A percentile compares a stretch with the other conserved stretches of the same genome.
phyloP scores from a whole-genome alignment of 345 rosid genomes.

The Physaria fendleri region DNA sequence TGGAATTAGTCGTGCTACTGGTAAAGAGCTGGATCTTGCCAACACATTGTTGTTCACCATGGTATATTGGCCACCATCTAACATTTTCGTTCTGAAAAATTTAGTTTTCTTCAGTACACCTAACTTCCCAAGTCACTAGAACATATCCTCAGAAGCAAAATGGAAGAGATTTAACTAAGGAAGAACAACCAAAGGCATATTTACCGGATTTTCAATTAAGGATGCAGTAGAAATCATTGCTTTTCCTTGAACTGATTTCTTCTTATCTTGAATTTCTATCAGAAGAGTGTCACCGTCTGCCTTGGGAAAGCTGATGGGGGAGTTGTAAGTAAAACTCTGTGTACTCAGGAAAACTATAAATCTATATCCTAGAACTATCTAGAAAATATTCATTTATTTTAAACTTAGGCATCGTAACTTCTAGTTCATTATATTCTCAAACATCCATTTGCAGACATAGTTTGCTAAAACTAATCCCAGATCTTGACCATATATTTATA shows the following conservation, averaged over 20 bases:
- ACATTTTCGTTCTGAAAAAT: slow-evolving; percentile 65
- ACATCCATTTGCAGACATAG: not conserved
- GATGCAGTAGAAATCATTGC: slow-evolving; percentile 63
- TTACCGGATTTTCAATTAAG: slow-evolving; percentile 66
- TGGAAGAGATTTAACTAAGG: not conserved
- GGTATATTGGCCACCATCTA: slow-evolving; percentile 87
- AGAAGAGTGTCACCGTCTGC: slow-evolving; percentile 72
- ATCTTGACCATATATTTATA: not conserved
- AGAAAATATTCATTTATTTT: not conserved
- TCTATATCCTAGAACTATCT: not conserved
- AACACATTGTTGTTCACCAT: slow-evolving; percentile 87
- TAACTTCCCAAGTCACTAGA: not conserved
- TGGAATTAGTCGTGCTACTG: slow-evolving; percentile 56
- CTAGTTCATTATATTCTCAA: not conserved
- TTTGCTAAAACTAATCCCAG: not conserved
- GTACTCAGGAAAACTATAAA: not conserved
- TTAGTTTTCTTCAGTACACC: slow-evolving; percentile 3
- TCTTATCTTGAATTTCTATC: slow-evolving; percentile 75
- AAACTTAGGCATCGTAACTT: not conserved
- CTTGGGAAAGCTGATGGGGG: slow-evolving; percentile 69
- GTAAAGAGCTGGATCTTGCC: slow-evolving; percentile 89
- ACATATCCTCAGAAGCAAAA: slow-evolving; percentile 10
- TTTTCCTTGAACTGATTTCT: slow-evolving; percentile 63
- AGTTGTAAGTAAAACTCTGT: slow-evolving; percentile 15
- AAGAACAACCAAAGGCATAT: slow-evolving; percentile 15